A percentile compares a stretch with the other conserved stretches of the same genome.
Conservation (phyloP, 345 rosid species). For the Salix dunnii region DNA sequence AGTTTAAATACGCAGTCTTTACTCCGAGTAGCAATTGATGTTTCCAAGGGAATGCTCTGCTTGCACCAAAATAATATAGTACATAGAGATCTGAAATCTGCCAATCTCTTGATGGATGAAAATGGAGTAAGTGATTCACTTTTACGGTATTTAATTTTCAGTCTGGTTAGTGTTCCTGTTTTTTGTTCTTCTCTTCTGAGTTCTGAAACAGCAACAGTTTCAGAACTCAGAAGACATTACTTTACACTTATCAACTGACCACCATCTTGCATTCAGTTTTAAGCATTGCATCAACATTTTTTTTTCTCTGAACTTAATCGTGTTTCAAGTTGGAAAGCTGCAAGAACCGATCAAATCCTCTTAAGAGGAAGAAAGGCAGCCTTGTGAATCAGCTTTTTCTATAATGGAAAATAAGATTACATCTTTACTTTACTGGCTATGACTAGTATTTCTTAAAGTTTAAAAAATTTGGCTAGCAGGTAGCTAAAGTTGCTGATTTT, state of each 20-base stretch:
- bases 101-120: slow-evolving; percentile 70
- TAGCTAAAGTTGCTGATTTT: slow-evolving; percentile 68
- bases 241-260: not conserved
- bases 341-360: not conserved
- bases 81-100: slow-evolving; percentile 64
- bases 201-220: not conserved
- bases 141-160: slow-evolving; percentile 1
- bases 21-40: slow-evolving; percentile 59
- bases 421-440: slow-evolving; percentile 1
- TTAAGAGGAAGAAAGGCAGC: not conserved
- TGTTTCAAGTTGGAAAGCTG: not conserved
- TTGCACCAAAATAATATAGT: slow-evolving; percentile 54
- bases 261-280: not conserved
- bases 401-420: not conserved
- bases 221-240: not conserved
- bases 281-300: not conserved
- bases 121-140: slow-evolving; percentile 47
- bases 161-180: not conserved
- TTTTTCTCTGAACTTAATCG: not conserved
- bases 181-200: not conserved
- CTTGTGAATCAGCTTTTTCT: slow-evolving; percentile 5
- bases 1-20: slow-evolving; percentile 46
- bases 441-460: slow-evolving; percentile 10
- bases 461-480: slow-evolving; percentile 30
- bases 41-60: slow-evolving; percentile 68